phyloP scores from a whole-genome alignment of 2,329 filamentous ascomycete species.

The Fusarium sulawesiense region DNA sequence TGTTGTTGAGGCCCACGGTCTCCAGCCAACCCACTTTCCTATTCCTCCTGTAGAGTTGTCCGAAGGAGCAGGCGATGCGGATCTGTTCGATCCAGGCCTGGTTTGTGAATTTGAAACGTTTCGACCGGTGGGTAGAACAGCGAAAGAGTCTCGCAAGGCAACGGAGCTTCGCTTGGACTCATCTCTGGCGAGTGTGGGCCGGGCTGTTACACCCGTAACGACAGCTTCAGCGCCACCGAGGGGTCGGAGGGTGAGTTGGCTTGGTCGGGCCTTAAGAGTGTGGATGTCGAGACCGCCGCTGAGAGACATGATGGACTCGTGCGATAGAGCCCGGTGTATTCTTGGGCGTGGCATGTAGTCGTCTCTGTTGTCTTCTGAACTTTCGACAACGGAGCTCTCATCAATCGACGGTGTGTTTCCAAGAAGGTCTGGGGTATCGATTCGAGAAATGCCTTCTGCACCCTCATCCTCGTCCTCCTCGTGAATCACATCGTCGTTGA shows the following conservation, averaged over 20 bases:
- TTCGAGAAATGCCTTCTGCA: constrained; percentile 33
- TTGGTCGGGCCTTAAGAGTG: constrained; percentile 78
- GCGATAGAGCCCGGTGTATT: constrained; percentile 76
- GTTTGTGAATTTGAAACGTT: constrained; percentile 49
- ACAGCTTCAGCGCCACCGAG: constrained; percentile 67
- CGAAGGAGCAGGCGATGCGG: constrained; percentile 44
- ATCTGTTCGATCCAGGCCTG: constrained; percentile 34
- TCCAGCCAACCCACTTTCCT: constrained; percentile 62
- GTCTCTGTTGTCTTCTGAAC: constrained; percentile 49
- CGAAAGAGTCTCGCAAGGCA: constrained; percentile 68
- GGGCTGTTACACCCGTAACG: constrained; percentile 69
- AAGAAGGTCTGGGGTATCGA: constrained; percentile 40
- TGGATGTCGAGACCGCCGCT: constrained; percentile 92
- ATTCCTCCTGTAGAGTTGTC: constrained; percentile 46
- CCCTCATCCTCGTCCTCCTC: constrained; percentile 54
- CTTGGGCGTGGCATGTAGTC: constrained; percentile 55
- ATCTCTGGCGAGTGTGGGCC: constrained; percentile 65
- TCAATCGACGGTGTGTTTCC: constrained; percentile 50
- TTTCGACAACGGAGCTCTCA: constrained; percentile 50
- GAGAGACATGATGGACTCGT: constrained; percentile 90
- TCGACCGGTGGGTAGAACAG: constrained; percentile 52
- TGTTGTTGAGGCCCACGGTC: constrained; percentile 57
- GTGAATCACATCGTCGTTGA: constrained; percentile 49
- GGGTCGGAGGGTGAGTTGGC: constrained; percentile 73
- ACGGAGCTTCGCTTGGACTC: constrained; percentile 63